These are phyloP conservation scores for Naganishia onofrii DNA, from an alignment of 768 basidiomycete genomes.

Conservation along the genomic window DNA sequence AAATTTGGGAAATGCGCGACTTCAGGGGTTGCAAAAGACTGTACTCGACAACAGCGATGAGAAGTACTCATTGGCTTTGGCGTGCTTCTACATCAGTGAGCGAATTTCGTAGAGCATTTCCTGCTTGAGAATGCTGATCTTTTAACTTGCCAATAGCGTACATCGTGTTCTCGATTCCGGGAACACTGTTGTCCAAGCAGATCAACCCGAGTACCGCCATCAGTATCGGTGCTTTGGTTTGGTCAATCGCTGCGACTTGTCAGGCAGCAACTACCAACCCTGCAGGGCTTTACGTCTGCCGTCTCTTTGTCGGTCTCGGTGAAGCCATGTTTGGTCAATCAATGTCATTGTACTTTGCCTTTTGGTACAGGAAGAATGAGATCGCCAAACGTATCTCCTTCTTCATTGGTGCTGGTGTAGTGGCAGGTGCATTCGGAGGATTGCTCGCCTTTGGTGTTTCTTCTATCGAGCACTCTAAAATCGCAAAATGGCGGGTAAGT, in stretches of 20 bases:
- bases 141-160: conserved; percentile 39
- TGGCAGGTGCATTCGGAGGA: conserved; percentile 51
- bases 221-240: conserved; percentile 52
- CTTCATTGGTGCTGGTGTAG: conserved; percentile 53
- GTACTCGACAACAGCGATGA: conserved; percentile 48
- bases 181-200: conserved; percentile 51
- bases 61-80: conserved; percentile 50
- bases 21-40: conserved; percentile 45
- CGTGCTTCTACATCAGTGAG: conserved; percentile 48
- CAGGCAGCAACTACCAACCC: conserved; percentile 50
- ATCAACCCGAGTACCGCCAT: conserved; percentile 52
- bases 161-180: conserved; percentile 51
- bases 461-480: conserved; percentile 39
- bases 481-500: conserved; percentile 39
- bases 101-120: not conserved
- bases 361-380: conserved; percentile 52
- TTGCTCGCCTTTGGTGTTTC: conserved; percentile 47
- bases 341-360: conserved; percentile 47
- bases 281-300: conserved; percentile 50
- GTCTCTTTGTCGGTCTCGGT: conserved; percentile 49
- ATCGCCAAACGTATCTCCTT: conserved; percentile 53
- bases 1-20: conserved; percentile 42
- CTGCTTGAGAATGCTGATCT: not conserved
- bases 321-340: conserved; percentile 51
- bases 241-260: conserved; percentile 52